A percentile compares a stretch with the other conserved stretches of the same genome.
Evolutionary conservation across 2,329 filamentous ascomycete genomes (phyloP).

Genomic region (Colletotrichum chlorophyti): DNA sequence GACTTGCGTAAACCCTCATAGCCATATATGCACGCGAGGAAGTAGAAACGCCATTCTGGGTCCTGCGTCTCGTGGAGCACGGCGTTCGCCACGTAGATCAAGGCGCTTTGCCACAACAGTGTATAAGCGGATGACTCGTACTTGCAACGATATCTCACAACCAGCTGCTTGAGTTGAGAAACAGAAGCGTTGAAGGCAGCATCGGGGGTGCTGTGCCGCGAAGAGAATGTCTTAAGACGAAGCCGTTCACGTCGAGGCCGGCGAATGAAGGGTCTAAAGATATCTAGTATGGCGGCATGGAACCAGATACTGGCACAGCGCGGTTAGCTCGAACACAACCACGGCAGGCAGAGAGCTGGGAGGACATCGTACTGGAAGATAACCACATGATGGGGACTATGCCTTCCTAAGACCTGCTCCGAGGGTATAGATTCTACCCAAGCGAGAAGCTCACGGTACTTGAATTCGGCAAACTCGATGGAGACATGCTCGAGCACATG

Average conservation of each 20-base stretch:
- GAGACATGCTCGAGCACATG: constrained; percentile 18
- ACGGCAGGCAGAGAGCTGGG: background rate
- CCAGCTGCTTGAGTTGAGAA: constrained; percentile 44
- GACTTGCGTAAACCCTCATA: constrained; percentile 43
- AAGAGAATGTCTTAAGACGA: constrained; percentile 39
- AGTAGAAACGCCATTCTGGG: constrained; percentile 41
- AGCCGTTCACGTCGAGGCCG: background rate
- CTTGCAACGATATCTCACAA: constrained; percentile 42
- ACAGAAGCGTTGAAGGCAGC: constrained; percentile 42
- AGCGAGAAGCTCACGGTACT: constrained; percentile 46
- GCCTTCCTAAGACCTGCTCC: constrained; percentile 33
- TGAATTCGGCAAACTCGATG: constrained; percentile 41
- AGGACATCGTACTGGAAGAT: constrained; percentile 46
- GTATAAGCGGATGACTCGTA: constrained; percentile 42
- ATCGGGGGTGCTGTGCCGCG: constrained; percentile 36
- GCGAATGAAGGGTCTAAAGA: constrained; percentile 40
- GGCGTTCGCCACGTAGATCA: constrained; percentile 47
- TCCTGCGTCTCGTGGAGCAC: constrained; percentile 39
- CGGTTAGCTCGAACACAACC: background rate
- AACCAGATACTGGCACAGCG: constrained; percentile 44
- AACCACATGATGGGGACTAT: constrained; percentile 41
- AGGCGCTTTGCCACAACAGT: constrained; percentile 47
- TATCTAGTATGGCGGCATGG: constrained; percentile 44
- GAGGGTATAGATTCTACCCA: constrained; percentile 42
- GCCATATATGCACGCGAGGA: constrained; percentile 45